These are phyloP conservation scores for Fusarium nisikadoi DNA, from an alignment of 2,329 filamentous ascomycete species.

Conservation along the genomic window DNA sequence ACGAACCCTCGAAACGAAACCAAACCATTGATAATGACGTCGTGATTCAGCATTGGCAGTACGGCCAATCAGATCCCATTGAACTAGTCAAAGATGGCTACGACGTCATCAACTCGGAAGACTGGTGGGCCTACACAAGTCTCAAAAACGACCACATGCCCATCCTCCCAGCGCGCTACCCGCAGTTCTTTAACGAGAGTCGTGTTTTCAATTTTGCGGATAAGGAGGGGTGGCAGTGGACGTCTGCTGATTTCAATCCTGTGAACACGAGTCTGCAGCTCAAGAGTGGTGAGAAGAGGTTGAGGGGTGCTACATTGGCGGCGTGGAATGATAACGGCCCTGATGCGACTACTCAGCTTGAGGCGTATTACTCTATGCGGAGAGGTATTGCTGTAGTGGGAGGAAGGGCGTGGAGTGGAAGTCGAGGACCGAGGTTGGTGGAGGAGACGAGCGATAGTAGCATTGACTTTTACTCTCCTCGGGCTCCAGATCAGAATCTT, in stretches of 20 bases:
- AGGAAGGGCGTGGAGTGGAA: constrained; percentile 15
- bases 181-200: constrained; percentile 21
- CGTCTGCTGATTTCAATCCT: constrained; percentile 7
- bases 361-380: constrained; percentile 25
- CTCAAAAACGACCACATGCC: constrained; percentile 28
- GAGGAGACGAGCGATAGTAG: background rate
- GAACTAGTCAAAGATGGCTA: constrained; percentile 17
- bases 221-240: constrained; percentile 12
- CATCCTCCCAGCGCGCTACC: constrained; percentile 15
- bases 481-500: constrained; percentile 8
- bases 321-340: constrained; percentile 24
- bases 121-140: constrained; percentile 29
- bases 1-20: constrained; percentile 16
- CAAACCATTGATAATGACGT: constrained; percentile 9
- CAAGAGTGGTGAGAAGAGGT: background rate
- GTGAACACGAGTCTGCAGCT: constrained; percentile 15
- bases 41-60: constrained; percentile 24
- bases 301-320: constrained; percentile 1
- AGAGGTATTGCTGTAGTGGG: constrained; percentile 19
- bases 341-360: constrained; percentile 12
- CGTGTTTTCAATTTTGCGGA: constrained; percentile 7
- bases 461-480: constrained; percentile 12
- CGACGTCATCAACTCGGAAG: constrained; percentile 20
- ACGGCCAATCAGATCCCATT: constrained; percentile 11
- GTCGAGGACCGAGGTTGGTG: background rate